phyloP scores from a whole-genome alignment of 2,329 filamentous ascomycete genomes.

The Neonectria faginata region DNA sequence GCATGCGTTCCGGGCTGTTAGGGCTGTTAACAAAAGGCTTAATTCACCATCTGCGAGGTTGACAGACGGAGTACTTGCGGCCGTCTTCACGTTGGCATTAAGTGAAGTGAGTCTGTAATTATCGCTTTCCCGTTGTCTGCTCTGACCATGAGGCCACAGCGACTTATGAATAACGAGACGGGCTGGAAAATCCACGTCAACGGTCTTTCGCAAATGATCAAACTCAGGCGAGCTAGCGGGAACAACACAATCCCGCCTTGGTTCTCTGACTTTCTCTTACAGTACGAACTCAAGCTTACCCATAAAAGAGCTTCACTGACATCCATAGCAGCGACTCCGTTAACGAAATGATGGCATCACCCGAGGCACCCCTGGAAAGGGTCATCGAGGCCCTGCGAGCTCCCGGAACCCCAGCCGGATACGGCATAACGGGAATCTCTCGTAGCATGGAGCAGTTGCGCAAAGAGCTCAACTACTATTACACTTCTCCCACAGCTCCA shows the following conservation, averaged over 20 bases:
- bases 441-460: background rate
- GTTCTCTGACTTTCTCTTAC: conserved; percentile 31
- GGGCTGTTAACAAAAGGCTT: conserved; percentile 31
- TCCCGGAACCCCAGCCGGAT: background rate
- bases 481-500: background rate
- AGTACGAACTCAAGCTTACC: conserved; percentile 4
- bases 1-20: conserved; percentile 26
- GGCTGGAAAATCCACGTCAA: conserved; percentile 30
- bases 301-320: background rate
- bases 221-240: conserved; percentile 15
- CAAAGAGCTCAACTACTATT: conserved; percentile 3
- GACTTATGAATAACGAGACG: conserved; percentile 28
- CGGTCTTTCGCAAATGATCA: conserved; percentile 35
- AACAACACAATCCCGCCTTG: conserved; percentile 20
- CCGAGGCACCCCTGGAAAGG: conserved; percentile 19
- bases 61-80: conserved; percentile 36
- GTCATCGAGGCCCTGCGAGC: conserved; percentile 32
- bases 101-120: conserved; percentile 21
- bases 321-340: conserved; percentile 27
- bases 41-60: conserved; percentile 9
- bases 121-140: accelerated
- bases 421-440: conserved; percentile 17
- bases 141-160: conserved; percentile 4
- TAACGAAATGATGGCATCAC: conserved; percentile 15
- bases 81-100: conserved; percentile 37